Evolutionary conservation across 495 filamentous ascomycete genomes (phyloP), one percentile per base, ranked within the genome.

Genomic region (Penicillium lagena): DNA sequence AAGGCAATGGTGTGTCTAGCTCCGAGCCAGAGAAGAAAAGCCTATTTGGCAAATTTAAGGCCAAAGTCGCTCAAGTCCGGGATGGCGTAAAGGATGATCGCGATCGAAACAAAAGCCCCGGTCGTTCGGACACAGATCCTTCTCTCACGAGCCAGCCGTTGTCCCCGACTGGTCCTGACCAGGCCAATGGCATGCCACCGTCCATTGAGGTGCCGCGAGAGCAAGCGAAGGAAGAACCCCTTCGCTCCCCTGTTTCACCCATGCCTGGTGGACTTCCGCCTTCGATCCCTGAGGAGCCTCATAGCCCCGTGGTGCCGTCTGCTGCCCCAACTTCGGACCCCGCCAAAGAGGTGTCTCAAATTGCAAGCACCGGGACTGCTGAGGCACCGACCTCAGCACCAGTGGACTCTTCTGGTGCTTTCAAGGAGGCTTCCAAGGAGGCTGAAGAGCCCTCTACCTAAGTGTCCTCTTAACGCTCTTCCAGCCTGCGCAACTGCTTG

Each of bases 11-110:
- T 29, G 70, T 46, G 48, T 52, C 40, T 45, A 69, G 57, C 55
- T 69, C 66, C 55, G 75, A 71, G 62, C 77, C 60, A 14, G 76
- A 81, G 58, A 73, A 75, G 49, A 86, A 80, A 49, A 85, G 86
- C n/a, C 74, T 89, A 6, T 75, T 94, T 39, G 82, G 80, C 12
- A 95, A 90, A 78, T 78, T 96, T 51, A 87, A 87, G 57, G 83
- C 81, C 49, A 95, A 93, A 65, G 80, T 93, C 34, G 77, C 83
- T 12, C 86, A 90, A 52, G 79, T 81, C 22, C 87, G 83, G 47
- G 84, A 89, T 48, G 80, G 76, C 8, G 74, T 64, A 2, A 80
- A 83, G 58, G 82, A 86, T 39, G 77, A 82, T 46, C 72, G 74
- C 36, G 72, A 76, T 37, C 59, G 78, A 12, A 70, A 76, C 12